Base-by-base conservation (phyloP, 768 basidiomycete genomes). In the Serendipita sp. region DNA sequence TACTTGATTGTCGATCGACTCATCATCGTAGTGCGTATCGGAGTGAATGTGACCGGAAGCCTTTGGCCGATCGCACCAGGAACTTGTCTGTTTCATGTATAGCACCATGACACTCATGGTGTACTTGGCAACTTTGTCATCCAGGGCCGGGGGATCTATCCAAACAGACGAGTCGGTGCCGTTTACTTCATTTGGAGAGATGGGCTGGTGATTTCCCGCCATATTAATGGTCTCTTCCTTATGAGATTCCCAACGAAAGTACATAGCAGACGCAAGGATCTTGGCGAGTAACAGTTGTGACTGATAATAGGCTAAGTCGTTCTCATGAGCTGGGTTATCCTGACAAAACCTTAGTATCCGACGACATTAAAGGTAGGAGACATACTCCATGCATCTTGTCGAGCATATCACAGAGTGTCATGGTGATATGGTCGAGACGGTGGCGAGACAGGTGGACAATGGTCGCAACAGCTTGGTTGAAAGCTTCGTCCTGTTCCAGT, bases 211-310 rank as follows among this genome's bases (percentile, higher is more conserved):
- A 69, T 43, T 70, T 73, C 3, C 70, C 71, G 4, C 76, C 74
- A 70, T 40, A 68, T 62, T 11, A 31, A 33, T 36, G 18, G 68
- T 70, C 50, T 73, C 72, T n/a, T 78, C 75, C 3, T 76, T 71
- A 60, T 76, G 75, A n/a, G 76, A 73, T 40, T 75, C 78, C 87
- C 87, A 91, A 36, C 88, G 83, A 15, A 87, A 84, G 3, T 87
- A 82, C 80, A 94, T 83, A 53, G 85, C 82, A 48, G 86, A 77
- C 0, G 86, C 80, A 11, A 95, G 73, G 27, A 93, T 83, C 74
- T 93, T 91, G 69, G 93, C 78, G 44, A 94, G 74, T 68, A 89
- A 90, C 1, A 94, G 77, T 71, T 93, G 88, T 0, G 91, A 93
- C 70, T 94, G 91, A 3, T 92, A 79, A 46, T 86, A 80, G 64